Evolutionary conservation across 495 filamentous ascomycete species (phyloP).

Genomic region (Penicillium simplicissimum): DNA sequence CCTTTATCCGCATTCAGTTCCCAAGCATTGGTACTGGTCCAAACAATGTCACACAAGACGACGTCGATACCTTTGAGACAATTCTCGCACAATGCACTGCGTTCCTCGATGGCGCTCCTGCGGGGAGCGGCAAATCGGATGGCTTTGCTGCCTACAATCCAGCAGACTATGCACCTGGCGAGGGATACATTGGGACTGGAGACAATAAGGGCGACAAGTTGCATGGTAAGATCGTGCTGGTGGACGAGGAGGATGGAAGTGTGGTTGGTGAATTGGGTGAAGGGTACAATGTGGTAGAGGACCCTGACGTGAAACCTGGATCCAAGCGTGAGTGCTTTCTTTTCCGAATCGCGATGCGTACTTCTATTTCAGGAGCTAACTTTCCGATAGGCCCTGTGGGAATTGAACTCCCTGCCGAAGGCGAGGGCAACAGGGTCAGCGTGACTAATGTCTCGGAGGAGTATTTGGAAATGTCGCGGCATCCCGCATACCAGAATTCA

Average conservation of each 20-base stretch:
- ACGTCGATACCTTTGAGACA: slow-evolving; percentile 94
- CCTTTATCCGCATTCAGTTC: slow-evolving; percentile 90
- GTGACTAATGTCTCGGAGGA: slow-evolving; percentile 77
- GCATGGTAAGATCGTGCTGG: slow-evolving; percentile 81
- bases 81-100: slow-evolving; percentile 95
- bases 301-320: slow-evolving; percentile 69
- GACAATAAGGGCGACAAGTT: slow-evolving; percentile 43
- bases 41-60: slow-evolving; percentile 75
- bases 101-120: slow-evolving; percentile 76
- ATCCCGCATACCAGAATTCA: slow-evolving; percentile 86
- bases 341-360: neutral
- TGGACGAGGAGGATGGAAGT: slow-evolving; percentile 94
- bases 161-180: slow-evolving; percentile 72
- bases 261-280: slow-evolving; percentile 89
- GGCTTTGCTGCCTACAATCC: slow-evolving; percentile 69
- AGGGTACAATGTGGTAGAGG: slow-evolving; percentile 77
- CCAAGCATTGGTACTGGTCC: slow-evolving; percentile 65
- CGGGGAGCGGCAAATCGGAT: slow-evolving; percentile 45
- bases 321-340: slow-evolving; percentile 70
- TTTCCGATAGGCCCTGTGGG: slow-evolving; percentile 75
- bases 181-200: slow-evolving; percentile 61
- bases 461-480: slow-evolving; percentile 75
- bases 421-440: slow-evolving; percentile 65
- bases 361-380: slow-evolving; percentile 14
- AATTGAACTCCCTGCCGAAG: slow-evolving; percentile 77